Conservation (phyloP, 129 eudicot species). For the Escallonia herrerae region DNA sequence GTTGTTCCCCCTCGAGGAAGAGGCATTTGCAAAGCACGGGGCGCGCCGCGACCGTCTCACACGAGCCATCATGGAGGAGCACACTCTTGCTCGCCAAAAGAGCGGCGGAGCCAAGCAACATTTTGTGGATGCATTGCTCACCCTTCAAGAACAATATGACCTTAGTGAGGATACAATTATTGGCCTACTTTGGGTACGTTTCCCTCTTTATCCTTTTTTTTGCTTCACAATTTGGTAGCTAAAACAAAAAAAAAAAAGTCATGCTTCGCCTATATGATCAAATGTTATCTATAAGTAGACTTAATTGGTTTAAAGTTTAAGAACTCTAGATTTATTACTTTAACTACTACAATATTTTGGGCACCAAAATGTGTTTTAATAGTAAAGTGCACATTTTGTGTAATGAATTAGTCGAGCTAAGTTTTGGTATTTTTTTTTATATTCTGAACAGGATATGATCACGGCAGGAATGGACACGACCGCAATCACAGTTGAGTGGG, state of each 20-base stretch:
- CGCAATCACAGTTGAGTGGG: constrained; percentile 71
- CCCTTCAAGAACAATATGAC: constrained; percentile 55
- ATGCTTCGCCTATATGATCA: no score
- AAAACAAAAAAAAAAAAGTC: no score
- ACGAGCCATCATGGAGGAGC: constrained; percentile 65
- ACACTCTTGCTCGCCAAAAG: constrained; percentile 47
- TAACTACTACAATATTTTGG: not conserved
- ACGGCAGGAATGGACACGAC: constrained; percentile 80
- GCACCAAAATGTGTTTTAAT: not conserved
- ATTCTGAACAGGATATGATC: constrained; percentile 66
- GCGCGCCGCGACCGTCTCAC: constrained; percentile 56
- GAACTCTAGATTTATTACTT: not conserved
- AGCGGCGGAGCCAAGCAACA: constrained; percentile 54
- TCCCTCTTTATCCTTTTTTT: not conserved
- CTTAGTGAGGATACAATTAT: constrained; percentile 70
- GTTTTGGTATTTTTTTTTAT: not conserved
- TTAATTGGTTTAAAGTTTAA: no score
- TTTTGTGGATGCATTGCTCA: constrained; percentile 67
- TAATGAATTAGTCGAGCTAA: not conserved
- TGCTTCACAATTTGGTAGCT: no score
- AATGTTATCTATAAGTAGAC: no score
- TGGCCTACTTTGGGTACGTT: constrained; percentile 71
- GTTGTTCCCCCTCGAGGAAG: constrained; percentile 59
- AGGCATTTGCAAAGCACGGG: constrained; percentile 44
- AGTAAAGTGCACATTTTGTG: not conserved